Evolutionary conservation across 768 basidiomycete genomes (phyloP).

Genomic region (Austroboletus eburneus): DNA sequence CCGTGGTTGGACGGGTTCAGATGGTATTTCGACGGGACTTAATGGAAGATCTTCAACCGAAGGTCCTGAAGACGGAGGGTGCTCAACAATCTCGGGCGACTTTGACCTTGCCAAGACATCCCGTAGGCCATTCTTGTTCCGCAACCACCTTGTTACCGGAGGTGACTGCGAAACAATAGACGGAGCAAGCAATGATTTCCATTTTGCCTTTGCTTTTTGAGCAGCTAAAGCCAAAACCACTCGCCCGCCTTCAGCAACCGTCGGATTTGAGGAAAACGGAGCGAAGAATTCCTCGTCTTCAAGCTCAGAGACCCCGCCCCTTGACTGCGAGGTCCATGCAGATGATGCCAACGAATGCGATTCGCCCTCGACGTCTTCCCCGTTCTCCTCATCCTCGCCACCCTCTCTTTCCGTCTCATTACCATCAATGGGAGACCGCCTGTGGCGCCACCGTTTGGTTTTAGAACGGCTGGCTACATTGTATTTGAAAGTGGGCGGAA

Average conservation of each 20-base stretch:
- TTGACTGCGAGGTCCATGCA: constrained; percentile 43
- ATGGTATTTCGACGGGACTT: constrained; percentile 16
- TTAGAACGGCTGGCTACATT: constrained; percentile 63
- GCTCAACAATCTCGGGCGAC: constrained; percentile 24
- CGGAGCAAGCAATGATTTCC: constrained; percentile 45
- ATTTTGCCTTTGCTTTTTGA: constrained; percentile 53
- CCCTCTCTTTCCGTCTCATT: constrained; percentile 39
- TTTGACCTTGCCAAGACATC: constrained; percentile 11
- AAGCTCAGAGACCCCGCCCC: constrained; percentile 28
- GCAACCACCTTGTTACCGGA: constrained; percentile 30
- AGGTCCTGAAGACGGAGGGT: constrained; percentile 21
- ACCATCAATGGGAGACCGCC: constrained; percentile 36
- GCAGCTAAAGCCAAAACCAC: constrained; percentile 39
- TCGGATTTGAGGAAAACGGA: constrained; percentile 22
- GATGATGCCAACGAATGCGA: constrained; percentile 54
- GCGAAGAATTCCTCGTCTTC: constrained; percentile 42
- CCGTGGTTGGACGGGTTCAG: constrained; percentile 1
- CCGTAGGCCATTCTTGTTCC: constrained; percentile 19
- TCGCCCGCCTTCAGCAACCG: constrained; percentile 32
- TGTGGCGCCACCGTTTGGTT: constrained; percentile 36
- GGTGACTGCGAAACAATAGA: constrained; percentile 26
- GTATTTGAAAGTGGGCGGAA: constrained; percentile 94
- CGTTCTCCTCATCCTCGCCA: constrained; percentile 33
- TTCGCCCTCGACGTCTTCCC: constrained; percentile 43
- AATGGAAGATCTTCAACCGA: constrained; percentile 24